Evolutionary conservation across 176 grass and related monocot genomes (phyloP), one percentile per base, ranked within the genome.

Genomic region (Puccinellia tenuiflora): DNA sequence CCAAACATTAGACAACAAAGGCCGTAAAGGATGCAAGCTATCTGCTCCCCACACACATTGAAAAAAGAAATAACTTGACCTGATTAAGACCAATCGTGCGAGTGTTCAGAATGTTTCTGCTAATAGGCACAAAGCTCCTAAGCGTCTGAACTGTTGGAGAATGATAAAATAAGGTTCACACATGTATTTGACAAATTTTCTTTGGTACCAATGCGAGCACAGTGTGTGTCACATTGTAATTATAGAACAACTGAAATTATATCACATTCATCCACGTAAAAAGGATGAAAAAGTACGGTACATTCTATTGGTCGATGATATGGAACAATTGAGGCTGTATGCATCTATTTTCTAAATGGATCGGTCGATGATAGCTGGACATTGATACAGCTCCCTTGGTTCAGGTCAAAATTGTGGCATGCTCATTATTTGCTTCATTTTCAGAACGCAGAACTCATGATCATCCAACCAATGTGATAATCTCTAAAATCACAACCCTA

Each of bases 331-430:
- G 14, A 30, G 59, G 59, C 25, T 62, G 28, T 30, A 62, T 62
- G 59, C 22, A 59, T 14, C 55, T 59, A 31, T 30, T 62, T 26
- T 30, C 14, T 30, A 30, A 30, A 5, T 30, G 15, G 59, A 72
- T 72, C 16, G 40, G 40, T 18, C 38, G 14, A 34, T 26, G 18
- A 59, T n/a, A 5, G 38, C 47, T 73, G 71, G 38, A 45, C 30
- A 9, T 61, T 24, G 7, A 47, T 61, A 47, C 14, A 2, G 46
- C 34, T 63, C 46, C 21, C 59, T 31, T 57, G 65, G 56, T 42
- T 70, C 30, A 76, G 59, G 21, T 82, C 51, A 85, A 88, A 84
- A 59, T 18, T 60, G 24, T 25, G 16, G 21, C 29, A 70, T 24
- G 16, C 31, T 67, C 51, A 16, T 62, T 21, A 62, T 62, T 48